Conservation (phyloP, 2,329 filamentous ascomycete species). For the Aciculosporium take region DNA sequence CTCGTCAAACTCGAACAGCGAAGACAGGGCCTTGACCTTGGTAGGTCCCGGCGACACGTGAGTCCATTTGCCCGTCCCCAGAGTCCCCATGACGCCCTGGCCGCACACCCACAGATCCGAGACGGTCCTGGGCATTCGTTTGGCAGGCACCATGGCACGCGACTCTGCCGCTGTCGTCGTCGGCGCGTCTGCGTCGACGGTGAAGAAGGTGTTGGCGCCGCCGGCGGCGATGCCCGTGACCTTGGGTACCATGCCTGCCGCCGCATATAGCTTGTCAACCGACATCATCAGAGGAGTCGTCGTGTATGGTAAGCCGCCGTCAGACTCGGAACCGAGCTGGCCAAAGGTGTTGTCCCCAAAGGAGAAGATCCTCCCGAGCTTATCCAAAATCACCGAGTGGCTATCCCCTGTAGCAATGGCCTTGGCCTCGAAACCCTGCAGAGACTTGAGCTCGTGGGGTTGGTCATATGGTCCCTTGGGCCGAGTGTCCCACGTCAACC, state of each 20-base stretch:
- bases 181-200: conserved; percentile 57
- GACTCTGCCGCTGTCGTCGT: conserved; percentile 5
- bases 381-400: conserved; percentile 69
- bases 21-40: conserved; percentile 72
- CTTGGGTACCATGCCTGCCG: conserved; percentile 44
- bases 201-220: conserved; percentile 76
- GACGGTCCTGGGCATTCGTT: conserved; percentile 17
- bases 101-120: conserved; percentile 76
- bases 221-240: conserved; percentile 75
- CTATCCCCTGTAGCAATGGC: conserved; percentile 74
- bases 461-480: conserved; percentile 67
- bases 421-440: conserved; percentile 56
- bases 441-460: conserved; percentile 60
- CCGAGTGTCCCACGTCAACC: conserved; percentile 63
- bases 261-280: conserved; percentile 57
- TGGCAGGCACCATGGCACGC: conserved; percentile 16
- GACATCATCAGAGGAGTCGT: conserved; percentile 60
- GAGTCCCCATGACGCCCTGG: conserved; percentile 65
- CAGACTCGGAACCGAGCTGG: conserved; percentile 74
- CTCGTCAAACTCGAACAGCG: conserved; percentile 81
- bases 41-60: conserved; percentile 65
- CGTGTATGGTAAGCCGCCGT: conserved; percentile 43
- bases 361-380: conserved; percentile 61
- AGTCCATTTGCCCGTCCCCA: conserved; percentile 81
- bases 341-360: conserved; percentile 88